These are phyloP conservation scores for Ambrosia artemisiifolia DNA, from an alignment of 129 eudicot genomes.

Conservation along the genomic window DNA sequence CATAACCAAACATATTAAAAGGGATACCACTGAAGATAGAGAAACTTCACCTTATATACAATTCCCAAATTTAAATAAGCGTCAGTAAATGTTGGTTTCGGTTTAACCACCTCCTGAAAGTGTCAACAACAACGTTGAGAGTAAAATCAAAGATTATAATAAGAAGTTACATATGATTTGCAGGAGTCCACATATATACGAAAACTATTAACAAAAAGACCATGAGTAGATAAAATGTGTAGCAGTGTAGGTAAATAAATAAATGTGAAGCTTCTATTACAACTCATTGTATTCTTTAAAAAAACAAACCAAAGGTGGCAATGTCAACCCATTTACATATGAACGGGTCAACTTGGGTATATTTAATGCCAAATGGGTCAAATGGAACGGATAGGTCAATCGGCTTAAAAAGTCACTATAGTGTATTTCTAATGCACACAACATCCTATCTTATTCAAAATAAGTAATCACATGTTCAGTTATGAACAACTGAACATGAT, in stretches of 20 bases:
- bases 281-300: background rate
- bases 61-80: constrained; percentile 85
- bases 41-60: constrained; percentile 71
- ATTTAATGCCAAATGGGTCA: no score
- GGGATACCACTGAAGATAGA: background rate
- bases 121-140: constrained; percentile 2
- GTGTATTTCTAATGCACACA: no score
- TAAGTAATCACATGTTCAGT: no score
- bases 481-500: no score
- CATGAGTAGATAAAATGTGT: background rate
- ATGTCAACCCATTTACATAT: no score
- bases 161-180: background rate
- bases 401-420: no score
- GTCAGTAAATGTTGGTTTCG: constrained; percentile 78
- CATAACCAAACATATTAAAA: background rate
- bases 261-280: constrained; percentile 4
- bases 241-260: background rate
- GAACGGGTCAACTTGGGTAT: no score
- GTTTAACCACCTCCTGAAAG: constrained; percentile 82
- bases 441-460: no score
- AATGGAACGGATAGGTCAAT: no score
- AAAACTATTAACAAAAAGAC: background rate
- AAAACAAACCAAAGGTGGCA: background rate
- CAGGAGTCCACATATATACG: background rate
- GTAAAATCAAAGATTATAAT: constrained; percentile 2